Conservation (phyloP, 2,329 filamentous ascomycete genomes). For the Taxawa tesnikishii region DNA sequence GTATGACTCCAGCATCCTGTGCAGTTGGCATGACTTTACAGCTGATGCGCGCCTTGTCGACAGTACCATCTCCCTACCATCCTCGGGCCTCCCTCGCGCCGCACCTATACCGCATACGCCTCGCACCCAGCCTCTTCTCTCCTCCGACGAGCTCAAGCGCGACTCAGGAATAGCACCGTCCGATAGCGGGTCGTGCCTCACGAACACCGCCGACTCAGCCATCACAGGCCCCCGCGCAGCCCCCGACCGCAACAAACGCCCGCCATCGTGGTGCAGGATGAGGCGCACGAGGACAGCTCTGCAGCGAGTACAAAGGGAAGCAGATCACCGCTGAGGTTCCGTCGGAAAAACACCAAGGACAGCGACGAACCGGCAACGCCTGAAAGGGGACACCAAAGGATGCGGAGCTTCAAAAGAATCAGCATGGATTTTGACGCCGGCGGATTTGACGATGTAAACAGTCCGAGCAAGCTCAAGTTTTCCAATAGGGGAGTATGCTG, state of each 20-base stretch:
- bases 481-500: constrained; percentile 50
- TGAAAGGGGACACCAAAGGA: constrained; percentile 8
- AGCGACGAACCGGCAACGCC: constrained; percentile 2
- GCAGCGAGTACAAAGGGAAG: constrained; percentile 8
- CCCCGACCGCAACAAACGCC: too few relatives aligned
- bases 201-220: not conserved
- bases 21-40: too few relatives aligned
- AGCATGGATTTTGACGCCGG: constrained; percentile 43
- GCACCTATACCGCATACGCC: too few relatives aligned
- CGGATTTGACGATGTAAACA: constrained; percentile 37
- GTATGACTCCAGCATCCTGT: too few relatives aligned
- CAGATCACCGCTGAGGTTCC: constrained; percentile 8
- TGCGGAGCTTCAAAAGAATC: constrained; percentile 33
- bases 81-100: too few relatives aligned
- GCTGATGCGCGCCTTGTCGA: too few relatives aligned
- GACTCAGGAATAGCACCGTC: constrained; percentile 15
- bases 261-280: constrained; percentile 35
- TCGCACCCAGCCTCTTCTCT: too few relatives aligned
- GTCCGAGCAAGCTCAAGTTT: constrained; percentile 42
- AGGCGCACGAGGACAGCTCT: constrained; percentile 13
- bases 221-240: constrained; percentile 15
- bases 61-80: too few relatives aligned
- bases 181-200: constrained; percentile 2
- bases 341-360: constrained; percentile 8
- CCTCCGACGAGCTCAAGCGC: constrained; percentile 18